Base-by-base conservation (phyloP, 345 rosid genomes). In the Microcos paniculata region DNA sequence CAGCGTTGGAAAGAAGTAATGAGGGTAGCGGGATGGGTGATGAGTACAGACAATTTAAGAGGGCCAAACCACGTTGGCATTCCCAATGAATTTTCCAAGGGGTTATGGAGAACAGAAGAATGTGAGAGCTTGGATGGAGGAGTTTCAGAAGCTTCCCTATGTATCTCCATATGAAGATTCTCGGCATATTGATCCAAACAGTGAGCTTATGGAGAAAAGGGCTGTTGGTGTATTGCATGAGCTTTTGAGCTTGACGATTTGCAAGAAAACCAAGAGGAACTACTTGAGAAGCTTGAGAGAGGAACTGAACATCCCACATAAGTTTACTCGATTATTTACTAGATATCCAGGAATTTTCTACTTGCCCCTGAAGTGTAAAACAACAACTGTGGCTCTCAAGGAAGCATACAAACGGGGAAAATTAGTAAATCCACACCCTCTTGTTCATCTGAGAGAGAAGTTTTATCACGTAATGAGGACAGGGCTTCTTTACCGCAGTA, bases 131-230 rank as follows among this genome's bases (percentile, higher is more conserved):
- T 96, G 99, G 98, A 93, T 96, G 99, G 98, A 93, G 21, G 97
- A 93, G 85, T 96, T 93, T 83, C 97, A 93, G 73, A 96, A 92
- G 78, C 86, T 96, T 71, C 98, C 99, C 0, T 96, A 93, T 79
- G 84, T 96, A 68, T 96, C 99, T 14, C 98, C 98, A 0, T 96
- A 96, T 23, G 99, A 93, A 71, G 97, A 93, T 70, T 74, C 92
- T 1, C 80, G 89, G 77, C 84, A 82, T 57, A 88, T 96, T 13
- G 98, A 96, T 48, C 93, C 94, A 0, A 81, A 84, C 6, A 96
- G 97, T 11, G 94, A 96, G 59, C 94, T 96, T 51, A 93, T 96
- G 99, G 97, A 96, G 91, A 96, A 96, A 83, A 85, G 96, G 75
- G 97, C 89, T 19, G 98, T 96, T 28, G 98, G 98, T 48, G 91